Base-by-base conservation (phyloP, 1,139 yeast genomes). In the Candida tropicalis region DNA sequence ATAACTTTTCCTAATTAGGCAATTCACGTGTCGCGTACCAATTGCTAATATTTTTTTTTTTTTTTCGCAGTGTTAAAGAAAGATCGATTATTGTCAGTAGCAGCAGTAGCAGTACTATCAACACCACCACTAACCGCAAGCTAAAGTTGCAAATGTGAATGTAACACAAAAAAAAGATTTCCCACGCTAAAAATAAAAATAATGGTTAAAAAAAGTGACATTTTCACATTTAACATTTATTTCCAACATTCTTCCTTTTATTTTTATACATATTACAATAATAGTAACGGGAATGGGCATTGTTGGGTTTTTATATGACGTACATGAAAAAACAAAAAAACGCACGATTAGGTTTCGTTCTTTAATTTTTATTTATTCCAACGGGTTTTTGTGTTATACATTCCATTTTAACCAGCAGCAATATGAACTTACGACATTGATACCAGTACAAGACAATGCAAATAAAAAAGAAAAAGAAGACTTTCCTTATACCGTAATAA, bases 101-200 rank as follows among this genome's bases (percentile, higher is more conserved):
- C n/a, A n/a, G n/a, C n/a, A n/a, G n/a, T n/a, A n/a, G n/a, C n/a
- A n/a, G n/a, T n/a, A n/a, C n/a, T n/a, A n/a, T n/a, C n/a, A n/a
- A n/a, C n/a, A n/a, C n/a, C n/a, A n/a, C n/a, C n/a, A n/a, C n/a
- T n/a, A n/a, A n/a, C 23, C 12, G 6, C 6, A 31, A 6, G 34
- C n/a, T 17, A 31, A 31, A 31, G 34, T 31, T 31, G 23, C 34
- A 17, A 31, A 31, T 18, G 34, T 7, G 34, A 31, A 31, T 31
- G 34, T 31, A 31, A 17, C 23, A 31, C 34, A 31, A 17, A 31
- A n/a, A n/a, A n/a, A n/a, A n/a, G n/a, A n/a, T n/a, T n/a, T n/a
- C n/a, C n/a, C n/a, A n/a, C n/a, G n/a, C n/a, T n/a, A n/a, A n/a
- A n/a, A n/a, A n/a, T n/a, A n/a, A n/a, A n/a, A n/a, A n/a, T n/a